A percentile compares a stretch with the other conserved stretches of the same genome.
Evolutionary conservation across 352 stramenopile genomes (phyloP).

Genomic region (Pythium sp.): DNA sequence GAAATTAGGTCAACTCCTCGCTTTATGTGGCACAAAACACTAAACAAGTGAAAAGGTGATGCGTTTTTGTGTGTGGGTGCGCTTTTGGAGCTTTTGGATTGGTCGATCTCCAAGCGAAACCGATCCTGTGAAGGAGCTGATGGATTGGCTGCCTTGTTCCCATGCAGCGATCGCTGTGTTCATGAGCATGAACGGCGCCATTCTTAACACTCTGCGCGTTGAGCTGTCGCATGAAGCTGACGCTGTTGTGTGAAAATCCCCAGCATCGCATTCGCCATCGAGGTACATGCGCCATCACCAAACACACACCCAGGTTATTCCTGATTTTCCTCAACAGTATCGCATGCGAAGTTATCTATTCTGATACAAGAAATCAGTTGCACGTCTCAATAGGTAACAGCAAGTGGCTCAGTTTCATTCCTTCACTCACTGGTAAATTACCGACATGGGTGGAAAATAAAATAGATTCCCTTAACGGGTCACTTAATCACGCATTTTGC

Average conservation of each 20-base stretch:
- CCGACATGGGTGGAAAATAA: background rate
- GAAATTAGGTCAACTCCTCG: background rate
- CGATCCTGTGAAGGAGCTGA: background rate
- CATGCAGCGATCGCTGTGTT: too few relatives aligned
- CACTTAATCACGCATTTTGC: background rate
- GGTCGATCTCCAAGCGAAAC: background rate
- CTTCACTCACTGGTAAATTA: background rate
- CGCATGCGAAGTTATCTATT: conserved; percentile 16
- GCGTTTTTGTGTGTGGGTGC: background rate
- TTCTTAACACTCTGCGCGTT: background rate
- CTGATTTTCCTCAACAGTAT: conserved; percentile 13
- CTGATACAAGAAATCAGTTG: conserved; percentile 7
- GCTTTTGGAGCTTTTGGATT: background rate
- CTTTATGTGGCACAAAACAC: background rate
- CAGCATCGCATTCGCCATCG: background rate
- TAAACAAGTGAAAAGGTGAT: background rate
- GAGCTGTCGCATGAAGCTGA: background rate
- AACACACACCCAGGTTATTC: background rate
- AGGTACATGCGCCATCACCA: background rate
- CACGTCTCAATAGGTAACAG: background rate
- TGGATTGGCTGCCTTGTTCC: too few relatives aligned
- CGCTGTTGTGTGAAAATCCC: background rate
- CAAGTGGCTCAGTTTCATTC: background rate
- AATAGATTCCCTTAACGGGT: background rate
- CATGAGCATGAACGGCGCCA: too few relatives aligned